Base-by-base conservation (phyloP, 2,329 filamentous ascomycete genomes). In the Paecilomyces variotii region DNA sequence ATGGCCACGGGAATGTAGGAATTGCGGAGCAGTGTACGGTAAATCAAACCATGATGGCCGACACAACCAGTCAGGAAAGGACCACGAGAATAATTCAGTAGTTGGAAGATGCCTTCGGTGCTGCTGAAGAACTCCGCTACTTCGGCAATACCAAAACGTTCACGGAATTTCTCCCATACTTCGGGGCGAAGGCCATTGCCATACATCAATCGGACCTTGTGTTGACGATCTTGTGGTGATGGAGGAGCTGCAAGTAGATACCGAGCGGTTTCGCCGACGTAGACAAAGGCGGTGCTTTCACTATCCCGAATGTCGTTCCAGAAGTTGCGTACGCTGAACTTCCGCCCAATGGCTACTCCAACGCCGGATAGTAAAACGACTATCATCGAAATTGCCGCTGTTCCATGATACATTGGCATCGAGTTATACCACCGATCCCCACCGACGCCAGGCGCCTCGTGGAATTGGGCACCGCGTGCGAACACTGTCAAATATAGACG, bases 321-420 rank as follows among this genome's bases (percentile, higher is more conserved):
- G 77, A 92, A 91, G 19, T 79, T 79, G 0, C 83, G 82, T 1
- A 82, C 85, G 60, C 84, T 88, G 76, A 92, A 92, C 14, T 70
- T 73, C 10, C 71, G 74, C 0, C 70, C 76, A 1, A 79, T 65
- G 0, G 75, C 75, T 4, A 79, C 64, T 6, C 69, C 66, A 0
- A 81, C 62, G 2, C 84, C 82, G 3, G 72, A 74, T 3, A 84
- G 66, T 60, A 90, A 73, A 64, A 82, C 83, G 3, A 73, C 74
- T 56, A 87, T 79, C 32, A 81, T 78, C 4, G 77, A 79, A 34
- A 88, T 84, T 19, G 82, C 82, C 5, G 88, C 88, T 0, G 89
- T 91, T 12, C 87, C 88, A 70, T 92, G 89, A 68, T 91, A 91
- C 32, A 90, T 75, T 0, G 84, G 88, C 88, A 91, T 91, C 71